A percentile compares a stretch with the other conserved stretches of the same genome.
These are phyloP conservation scores for Funneliformis geosporum DNA, from an alignment of 192 early-diverging fungal genomes.

Conservation along the genomic window DNA sequence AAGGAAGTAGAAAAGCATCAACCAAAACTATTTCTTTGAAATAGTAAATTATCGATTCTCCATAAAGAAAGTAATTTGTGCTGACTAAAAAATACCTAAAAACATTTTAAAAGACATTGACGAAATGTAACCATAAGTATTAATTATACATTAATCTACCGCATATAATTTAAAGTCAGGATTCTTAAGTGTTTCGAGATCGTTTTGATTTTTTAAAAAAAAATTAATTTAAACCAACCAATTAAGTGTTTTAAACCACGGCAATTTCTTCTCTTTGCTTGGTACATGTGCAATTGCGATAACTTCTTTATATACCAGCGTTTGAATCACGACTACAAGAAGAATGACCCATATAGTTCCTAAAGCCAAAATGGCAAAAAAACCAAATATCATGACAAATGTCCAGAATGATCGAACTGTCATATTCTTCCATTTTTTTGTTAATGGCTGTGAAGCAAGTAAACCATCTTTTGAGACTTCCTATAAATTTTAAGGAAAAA, in stretches of 20 bases:
- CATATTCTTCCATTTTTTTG: slow-evolving; percentile 78
- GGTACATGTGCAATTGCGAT: slow-evolving; percentile 84
- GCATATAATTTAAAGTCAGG: no score
- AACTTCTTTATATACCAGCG: slow-evolving; percentile 90
- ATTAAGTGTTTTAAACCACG: slow-evolving; percentile 91
- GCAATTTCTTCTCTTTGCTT: slow-evolving; percentile 79
- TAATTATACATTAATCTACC: background rate
- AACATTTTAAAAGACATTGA: background rate
- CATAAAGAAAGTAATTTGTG: slow-evolving; percentile 94
- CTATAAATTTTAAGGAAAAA: background rate
- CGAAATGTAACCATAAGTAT: background rate
- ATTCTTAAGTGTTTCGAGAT: no score
- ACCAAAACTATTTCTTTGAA: slow-evolving; percentile 83
- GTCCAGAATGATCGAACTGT: slow-evolving; percentile 82
- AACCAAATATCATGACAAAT: slow-evolving; percentile 86
- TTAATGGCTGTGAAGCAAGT: slow-evolving; percentile 48
- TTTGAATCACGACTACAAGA: slow-evolving; percentile 81
- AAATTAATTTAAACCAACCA: slow-evolving; percentile 52
- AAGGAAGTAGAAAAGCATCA: slow-evolving; percentile 77
- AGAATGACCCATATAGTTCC: slow-evolving; percentile 87
- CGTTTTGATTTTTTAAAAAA: no score
- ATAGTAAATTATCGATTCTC: slow-evolving; percentile 88
- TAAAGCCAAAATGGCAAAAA: slow-evolving; percentile 70
- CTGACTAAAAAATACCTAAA: slow-evolving; percentile 82
- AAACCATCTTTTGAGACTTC: slow-evolving; percentile 27